A percentile compares a stretch with the other conserved stretches of the same genome.
Conservation (phyloP, 306 rosid genomes). For the Carpinus viminea region DNA sequence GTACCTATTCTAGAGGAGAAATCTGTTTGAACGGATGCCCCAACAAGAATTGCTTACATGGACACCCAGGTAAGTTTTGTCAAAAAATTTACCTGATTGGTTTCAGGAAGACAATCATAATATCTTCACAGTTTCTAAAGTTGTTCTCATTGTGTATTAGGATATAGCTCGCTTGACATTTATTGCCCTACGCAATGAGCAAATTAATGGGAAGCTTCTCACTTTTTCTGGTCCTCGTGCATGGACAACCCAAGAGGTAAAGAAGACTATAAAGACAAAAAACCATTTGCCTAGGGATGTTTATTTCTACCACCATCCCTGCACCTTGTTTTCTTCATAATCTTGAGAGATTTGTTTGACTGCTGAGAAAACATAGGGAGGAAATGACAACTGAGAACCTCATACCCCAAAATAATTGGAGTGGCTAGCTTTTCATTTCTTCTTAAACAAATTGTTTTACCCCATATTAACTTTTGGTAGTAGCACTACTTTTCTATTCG, state of each 20-base stretch:
- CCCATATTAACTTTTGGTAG: background rate
- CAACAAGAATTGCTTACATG: slow-evolving; percentile 98
- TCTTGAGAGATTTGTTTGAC: background rate
- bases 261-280: background rate
- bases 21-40: slow-evolving; percentile 96
- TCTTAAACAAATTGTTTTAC: background rate
- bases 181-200: slow-evolving; percentile 72
- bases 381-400: background rate
- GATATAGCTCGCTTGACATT: slow-evolving; percentile 94
- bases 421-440: background rate
- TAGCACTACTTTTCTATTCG: background rate
- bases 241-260: slow-evolving; percentile 98
- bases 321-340: background rate
- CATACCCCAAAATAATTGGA: background rate
- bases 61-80: slow-evolving; percentile 72
- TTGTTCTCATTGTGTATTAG: slow-evolving; percentile 36
- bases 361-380: background rate
- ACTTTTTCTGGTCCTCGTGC: slow-evolving; percentile 97
- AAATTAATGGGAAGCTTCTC: slow-evolving; percentile 74
- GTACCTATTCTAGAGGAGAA: slow-evolving; percentile 94
- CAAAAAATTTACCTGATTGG: background rate
- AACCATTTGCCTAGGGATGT: background rate
- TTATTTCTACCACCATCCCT: background rate
- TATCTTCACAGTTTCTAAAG: slow-evolving; percentile 2
- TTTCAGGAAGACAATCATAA: background rate